Base-by-base conservation (phyloP, 2,329 filamentous ascomycete genomes). In the Apiospora malaysiana region DNA sequence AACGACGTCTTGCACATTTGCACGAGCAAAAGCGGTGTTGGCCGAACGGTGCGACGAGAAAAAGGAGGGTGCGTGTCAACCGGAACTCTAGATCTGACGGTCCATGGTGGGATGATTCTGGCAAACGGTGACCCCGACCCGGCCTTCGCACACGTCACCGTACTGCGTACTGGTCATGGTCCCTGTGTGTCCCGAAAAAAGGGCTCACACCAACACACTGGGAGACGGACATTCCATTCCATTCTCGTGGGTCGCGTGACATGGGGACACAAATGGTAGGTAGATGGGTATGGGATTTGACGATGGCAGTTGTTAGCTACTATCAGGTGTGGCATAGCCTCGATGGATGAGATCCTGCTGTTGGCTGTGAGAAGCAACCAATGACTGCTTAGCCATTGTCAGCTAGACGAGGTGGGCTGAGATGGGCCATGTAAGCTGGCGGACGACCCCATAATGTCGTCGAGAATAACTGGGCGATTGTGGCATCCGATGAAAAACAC, bases 81-180 rank as follows among this genome's bases (percentile, higher is more conserved):
- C 56, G 32, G 40, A 63, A 40, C 56, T 63, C 56, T 63, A 63
- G 56, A 40, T 66, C 51, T n/a, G 23, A 27, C 43, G 23, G 70
- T 27, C 63, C 49, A 71, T 65, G 25, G 70, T 71, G 70, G 70
- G 40, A 68, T 66, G 70, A 71, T 68, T 32, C 49, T 68, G 66
- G 43, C 70, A 71, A 65, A 71, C 43, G 45, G 32, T 63, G 56
- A 40, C 27, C 56, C 56, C 56, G 56, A 63, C 56, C 56, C 32
- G 32, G 21, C 32, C 56, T 63, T 40, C 27, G n/a, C 51, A 59
- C 51, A 59, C 51, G 51, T 59, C 51, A 59, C 51, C 27, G 27
- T 16, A 37, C 51, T 59, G 51, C 27, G 27, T 16, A 37, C 51
- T 59, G 51, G 16, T 37, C 51, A 59, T 27, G 25, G 51, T 59